Evolutionary conservation across 257 asterid genomes (phyloP), one percentile per base, ranked within the genome.

Genomic region (Nemophila menziesii): DNA sequence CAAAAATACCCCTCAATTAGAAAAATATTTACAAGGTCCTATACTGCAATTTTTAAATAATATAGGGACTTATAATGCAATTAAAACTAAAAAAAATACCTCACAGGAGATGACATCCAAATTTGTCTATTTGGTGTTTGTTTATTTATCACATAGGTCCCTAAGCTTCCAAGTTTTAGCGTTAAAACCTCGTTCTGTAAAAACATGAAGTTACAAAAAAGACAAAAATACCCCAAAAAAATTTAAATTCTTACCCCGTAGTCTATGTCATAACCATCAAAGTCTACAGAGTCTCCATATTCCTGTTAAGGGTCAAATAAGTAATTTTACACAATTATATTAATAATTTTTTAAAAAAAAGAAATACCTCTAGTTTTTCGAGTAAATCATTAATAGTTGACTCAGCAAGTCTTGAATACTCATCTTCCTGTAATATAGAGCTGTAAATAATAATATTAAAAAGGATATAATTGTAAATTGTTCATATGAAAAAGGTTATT

Each of bases 31-130:
- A n/a, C n/a, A n/a, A n/a, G n/a, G n/a, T n/a, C n/a, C n/a, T n/a
- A n/a, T n/a, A n/a, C n/a, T n/a, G n/a, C n/a, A n/a, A n/a, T n/a
- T n/a, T n/a, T n/a, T 9, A 24, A 29, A 13, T 2, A 7, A 13
- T 2, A 13, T 3, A 13, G 36, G 36, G 36, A 29, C 5, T 5
- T 7, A 7, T 3, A 7, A 29, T 29, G 7, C 12, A 29, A 29
- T 7, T 10, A 29, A 29, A 29, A 29, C 8, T 29, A 29, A 29
- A 29, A 5, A 29, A 29, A 13, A 29, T 80, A 89, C 95, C 97
- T 80, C 63, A 84, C 78, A 10, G 98, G 98, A 20, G 95, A 89
- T 55, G 98, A 89, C 85, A 89, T 72, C 96, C 98, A 89, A 52
- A 89, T 84, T 62, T 84, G 94, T 48, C 95, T 63, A 51, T 89